Conservation (phyloP, 1,284 basidiomycete species). For the Rhodotorula sp. region DNA sequence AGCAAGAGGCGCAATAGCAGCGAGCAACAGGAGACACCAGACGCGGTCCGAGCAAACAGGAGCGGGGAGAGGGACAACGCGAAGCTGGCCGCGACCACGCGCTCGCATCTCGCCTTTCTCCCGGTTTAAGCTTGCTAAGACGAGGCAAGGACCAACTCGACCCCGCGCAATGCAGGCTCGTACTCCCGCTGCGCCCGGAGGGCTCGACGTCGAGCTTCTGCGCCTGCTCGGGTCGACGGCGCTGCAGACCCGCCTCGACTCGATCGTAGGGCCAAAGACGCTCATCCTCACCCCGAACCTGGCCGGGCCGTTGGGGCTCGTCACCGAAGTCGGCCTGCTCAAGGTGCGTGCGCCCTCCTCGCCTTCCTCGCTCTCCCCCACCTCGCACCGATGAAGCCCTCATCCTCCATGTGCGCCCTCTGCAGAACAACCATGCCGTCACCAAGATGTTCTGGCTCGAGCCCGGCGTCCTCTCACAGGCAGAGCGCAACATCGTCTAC, state of each 20-base stretch:
- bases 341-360: constrained; percentile 63
- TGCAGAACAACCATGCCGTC: constrained; percentile 84
- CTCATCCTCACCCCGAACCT: constrained; percentile 85
- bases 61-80: too few species aligned
- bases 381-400: not conserved
- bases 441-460: constrained; percentile 99
- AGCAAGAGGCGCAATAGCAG: not conserved
- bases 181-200: not conserved
- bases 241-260: constrained; percentile 33
- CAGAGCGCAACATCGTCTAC: constrained; percentile 88
- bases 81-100: too few species aligned
- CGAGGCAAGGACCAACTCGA: too few species aligned
- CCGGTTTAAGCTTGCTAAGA: not conserved
- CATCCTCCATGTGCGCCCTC: rapidly evolving
- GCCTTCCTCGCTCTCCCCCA: not conserved
- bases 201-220: constrained; percentile 30
- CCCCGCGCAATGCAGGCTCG: not conserved
- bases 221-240: constrained; percentile 36
- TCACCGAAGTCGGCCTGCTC: constrained; percentile 86
- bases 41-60: too few species aligned
- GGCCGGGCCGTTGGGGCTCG: constrained; percentile 87
- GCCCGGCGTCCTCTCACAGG: constrained; percentile 70
- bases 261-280: constrained; percentile 94
- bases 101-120: not conserved
- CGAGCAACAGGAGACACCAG: too few species aligned